Conservation (phyloP, 2,329 filamentous ascomycete species). For the Fusarium mundagurra region DNA sequence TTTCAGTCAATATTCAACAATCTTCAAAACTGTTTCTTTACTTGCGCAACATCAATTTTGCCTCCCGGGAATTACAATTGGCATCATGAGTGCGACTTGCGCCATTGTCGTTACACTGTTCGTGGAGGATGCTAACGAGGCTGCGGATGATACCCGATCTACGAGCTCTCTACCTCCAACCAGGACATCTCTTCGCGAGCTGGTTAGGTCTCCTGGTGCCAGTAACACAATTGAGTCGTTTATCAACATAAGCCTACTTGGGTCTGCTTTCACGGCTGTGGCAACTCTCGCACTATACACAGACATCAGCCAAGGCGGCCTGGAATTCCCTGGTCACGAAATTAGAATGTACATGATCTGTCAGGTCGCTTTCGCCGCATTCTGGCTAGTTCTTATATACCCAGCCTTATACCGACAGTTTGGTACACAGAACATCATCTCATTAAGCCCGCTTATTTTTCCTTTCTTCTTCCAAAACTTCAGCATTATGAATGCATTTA, state of each 20-base stretch:
- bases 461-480: background rate
- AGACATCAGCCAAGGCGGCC: background rate
- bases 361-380: background rate
- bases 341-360: background rate
- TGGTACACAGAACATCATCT: background rate
- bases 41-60: background rate
- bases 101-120: background rate
- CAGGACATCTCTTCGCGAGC: background rate
- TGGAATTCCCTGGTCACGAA: background rate
- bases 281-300: background rate
- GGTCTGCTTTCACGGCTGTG: background rate
- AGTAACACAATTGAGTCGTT: rapidly evolving
- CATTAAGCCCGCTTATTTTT: background rate
- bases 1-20: background rate
- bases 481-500: background rate
- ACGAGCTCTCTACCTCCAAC: too few species aligned
- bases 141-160: background rate
- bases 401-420: background rate
- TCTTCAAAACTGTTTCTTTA: background rate
- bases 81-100: background rate
- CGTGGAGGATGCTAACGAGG: background rate
- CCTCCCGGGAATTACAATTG: background rate
- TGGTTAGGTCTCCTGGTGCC: background rate
- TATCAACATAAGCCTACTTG: background rate
- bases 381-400: background rate